Evolutionary conservation across 352 stramenopile species (phyloP).

Genomic region (Aphanomyces cochlioides): DNA sequence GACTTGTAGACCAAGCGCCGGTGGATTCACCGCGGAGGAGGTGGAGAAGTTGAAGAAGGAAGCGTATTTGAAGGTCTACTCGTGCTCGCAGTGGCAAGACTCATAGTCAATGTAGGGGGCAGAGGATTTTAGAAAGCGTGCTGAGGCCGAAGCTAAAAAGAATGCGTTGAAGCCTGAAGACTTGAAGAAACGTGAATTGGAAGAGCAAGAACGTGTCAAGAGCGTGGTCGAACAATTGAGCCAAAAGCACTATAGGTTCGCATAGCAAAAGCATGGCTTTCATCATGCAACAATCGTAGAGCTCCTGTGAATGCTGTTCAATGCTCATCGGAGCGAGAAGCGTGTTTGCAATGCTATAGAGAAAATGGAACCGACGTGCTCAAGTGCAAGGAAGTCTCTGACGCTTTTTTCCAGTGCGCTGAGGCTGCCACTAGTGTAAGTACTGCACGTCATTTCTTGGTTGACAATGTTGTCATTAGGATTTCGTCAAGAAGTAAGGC

Average conservation of each 20-base stretch:
- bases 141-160: constrained; percentile 43
- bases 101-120: constrained; percentile 39
- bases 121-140: constrained; percentile 64
- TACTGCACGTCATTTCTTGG: background rate
- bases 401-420: constrained; percentile 77
- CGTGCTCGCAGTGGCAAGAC: constrained; percentile 4
- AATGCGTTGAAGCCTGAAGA: constrained; percentile 24
- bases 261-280: background rate
- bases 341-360: constrained; percentile 84
- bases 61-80: constrained; percentile 62
- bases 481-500: constrained; percentile 29
- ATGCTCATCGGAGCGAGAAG: constrained; percentile 69
- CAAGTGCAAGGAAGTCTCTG: constrained; percentile 80
- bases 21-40: constrained; percentile 14
- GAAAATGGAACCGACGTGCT: constrained; percentile 75
- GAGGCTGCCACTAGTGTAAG: constrained; percentile 74
- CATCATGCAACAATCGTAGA: constrained; percentile 20
- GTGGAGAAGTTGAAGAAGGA: constrained; percentile 65
- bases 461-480: constrained; percentile 16
- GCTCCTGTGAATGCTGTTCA: constrained; percentile 77
- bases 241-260: constrained; percentile 67
- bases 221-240: constrained; percentile 73
- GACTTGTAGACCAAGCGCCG: no score
- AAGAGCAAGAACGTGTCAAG: constrained; percentile 63
- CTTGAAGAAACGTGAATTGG: constrained; percentile 66